phyloP scores from a whole-genome alignment of 352 stramenopile genomes.

The Phytophthora macrochlamydospora region DNA sequence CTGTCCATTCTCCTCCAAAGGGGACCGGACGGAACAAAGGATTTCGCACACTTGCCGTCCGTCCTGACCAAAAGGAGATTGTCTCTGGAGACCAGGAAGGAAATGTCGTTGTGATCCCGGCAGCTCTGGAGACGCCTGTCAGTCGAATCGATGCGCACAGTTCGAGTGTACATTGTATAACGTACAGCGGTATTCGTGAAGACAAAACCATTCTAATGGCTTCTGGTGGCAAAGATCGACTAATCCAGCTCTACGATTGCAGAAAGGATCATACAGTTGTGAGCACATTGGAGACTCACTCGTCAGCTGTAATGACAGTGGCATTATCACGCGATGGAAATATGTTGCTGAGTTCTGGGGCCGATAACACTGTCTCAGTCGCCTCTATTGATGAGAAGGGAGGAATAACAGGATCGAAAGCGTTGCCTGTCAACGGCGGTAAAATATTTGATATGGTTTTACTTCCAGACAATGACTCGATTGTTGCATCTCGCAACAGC shows the following conservation, averaged over 20 bases:
- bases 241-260: conserved; percentile 86
- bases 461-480: conserved; percentile 66
- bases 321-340: conserved; percentile 77
- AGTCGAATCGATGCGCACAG: conserved; percentile 62
- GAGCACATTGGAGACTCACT: conserved; percentile 81
- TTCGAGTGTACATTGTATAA: conserved; percentile 76
- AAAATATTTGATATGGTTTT: conserved; percentile 84
- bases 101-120: conserved; percentile 57
- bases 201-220: conserved; percentile 49
- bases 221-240: conserved; percentile 74
- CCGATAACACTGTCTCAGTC: conserved; percentile 78
- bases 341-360: conserved; percentile 65
- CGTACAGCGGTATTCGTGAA: conserved; percentile 35
- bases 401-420: conserved; percentile 51
- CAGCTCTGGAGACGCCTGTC: conserved; percentile 39
- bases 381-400: conserved; percentile 48
- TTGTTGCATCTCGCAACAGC: conserved; percentile 82
- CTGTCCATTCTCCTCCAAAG: conserved; percentile 52
- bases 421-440: conserved; percentile 53
- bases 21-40: conserved; percentile 45
- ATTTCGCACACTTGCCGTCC: conserved; percentile 49
- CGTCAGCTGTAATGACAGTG: conserved; percentile 62
- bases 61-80: conserved; percentile 66
- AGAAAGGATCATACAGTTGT: conserved; percentile 35
- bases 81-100: conserved; percentile 75